phyloP scores from a whole-genome alignment of 306 rosid genomes.

The Prinsepia uniflora region DNA sequence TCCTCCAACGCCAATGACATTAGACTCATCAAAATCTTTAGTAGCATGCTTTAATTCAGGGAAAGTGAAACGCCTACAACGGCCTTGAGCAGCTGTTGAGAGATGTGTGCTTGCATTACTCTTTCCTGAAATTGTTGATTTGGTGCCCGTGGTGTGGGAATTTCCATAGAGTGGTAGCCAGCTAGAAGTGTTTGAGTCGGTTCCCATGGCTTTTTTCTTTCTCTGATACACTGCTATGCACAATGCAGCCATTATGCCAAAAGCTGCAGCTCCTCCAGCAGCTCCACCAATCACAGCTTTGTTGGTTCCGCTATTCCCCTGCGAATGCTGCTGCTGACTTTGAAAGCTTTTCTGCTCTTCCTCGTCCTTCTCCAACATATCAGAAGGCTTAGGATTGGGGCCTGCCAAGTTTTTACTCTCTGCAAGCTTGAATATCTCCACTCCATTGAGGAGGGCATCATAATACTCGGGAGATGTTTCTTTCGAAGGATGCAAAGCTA shows the following conservation, averaged over 20 bases:
- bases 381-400: constrained; percentile 36
- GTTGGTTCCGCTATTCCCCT: background rate
- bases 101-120: constrained; percentile 37
- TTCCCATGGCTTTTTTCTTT: constrained; percentile 30
- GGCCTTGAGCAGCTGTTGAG: constrained; percentile 43
- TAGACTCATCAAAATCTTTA: constrained; percentile 36
- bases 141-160: constrained; percentile 41
- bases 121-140: constrained; percentile 39
- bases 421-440: constrained; percentile 44
- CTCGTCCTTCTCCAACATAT: constrained; percentile 31
- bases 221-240: constrained; percentile 43
- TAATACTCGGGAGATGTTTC: constrained; percentile 25
- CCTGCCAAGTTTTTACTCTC: constrained; percentile 38
- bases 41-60: constrained; percentile 43
- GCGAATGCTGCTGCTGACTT: background rate
- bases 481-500: constrained; percentile 32
- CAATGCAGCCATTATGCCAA: constrained; percentile 38
- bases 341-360: constrained; percentile 23
- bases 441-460: constrained; percentile 39
- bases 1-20: constrained; percentile 53
- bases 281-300: constrained; percentile 45
- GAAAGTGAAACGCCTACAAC: constrained; percentile 44
- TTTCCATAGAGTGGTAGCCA: constrained; percentile 51
- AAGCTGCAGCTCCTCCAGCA: constrained; percentile 49
- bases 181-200: constrained; percentile 41